Conservation (phyloP, 1,284 basidiomycete species). For the Lentinula novae-zelandiae region DNA sequence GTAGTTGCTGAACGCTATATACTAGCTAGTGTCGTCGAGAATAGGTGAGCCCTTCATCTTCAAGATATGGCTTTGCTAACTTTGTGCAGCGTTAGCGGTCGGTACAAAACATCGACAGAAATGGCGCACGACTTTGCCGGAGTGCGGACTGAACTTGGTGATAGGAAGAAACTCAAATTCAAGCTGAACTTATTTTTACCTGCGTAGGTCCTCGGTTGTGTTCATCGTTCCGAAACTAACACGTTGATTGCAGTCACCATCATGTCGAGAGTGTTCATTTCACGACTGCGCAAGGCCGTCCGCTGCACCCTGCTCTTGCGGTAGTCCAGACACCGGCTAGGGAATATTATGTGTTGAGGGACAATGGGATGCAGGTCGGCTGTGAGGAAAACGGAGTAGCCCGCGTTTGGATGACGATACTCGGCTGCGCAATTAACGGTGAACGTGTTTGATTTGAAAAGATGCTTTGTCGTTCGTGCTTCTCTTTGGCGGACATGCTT, state of each 20-base stretch:
- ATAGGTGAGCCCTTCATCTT: conserved; percentile 42
- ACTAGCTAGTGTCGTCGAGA: conserved; percentile 61
- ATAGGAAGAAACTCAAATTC: conserved; percentile 18
- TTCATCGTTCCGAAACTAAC: not conserved
- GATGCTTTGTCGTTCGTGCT: not conserved
- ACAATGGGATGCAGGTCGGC: conserved; percentile 74
- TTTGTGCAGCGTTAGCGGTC: conserved; percentile 53
- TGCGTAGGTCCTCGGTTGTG: conserved; percentile 35
- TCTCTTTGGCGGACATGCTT: not conserved
- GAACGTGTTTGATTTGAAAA: conserved; percentile 10
- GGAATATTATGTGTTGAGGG: conserved; percentile 63
- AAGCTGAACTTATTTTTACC: conserved; percentile 59
- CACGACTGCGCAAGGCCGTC: conserved; percentile 30
- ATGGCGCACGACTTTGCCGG: conserved; percentile 68
- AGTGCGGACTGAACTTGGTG: conserved; percentile 24
- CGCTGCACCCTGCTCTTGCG: conserved; percentile 61
- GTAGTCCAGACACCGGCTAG: conserved; percentile 61
- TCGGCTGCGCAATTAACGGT: conserved; percentile 43
- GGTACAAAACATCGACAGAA: conserved; percentile 55
- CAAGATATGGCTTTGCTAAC: not conserved
- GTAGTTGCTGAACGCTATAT: conserved; percentile 57
- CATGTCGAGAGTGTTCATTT: conserved; percentile 75
- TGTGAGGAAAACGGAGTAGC: conserved; percentile 70
- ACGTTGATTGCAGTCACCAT: conserved; percentile 49
- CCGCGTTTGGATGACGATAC: conserved; percentile 52